phyloP scores from a whole-genome alignment of 2,329 filamentous ascomycete species.

The Trichoderma gracile region DNA sequence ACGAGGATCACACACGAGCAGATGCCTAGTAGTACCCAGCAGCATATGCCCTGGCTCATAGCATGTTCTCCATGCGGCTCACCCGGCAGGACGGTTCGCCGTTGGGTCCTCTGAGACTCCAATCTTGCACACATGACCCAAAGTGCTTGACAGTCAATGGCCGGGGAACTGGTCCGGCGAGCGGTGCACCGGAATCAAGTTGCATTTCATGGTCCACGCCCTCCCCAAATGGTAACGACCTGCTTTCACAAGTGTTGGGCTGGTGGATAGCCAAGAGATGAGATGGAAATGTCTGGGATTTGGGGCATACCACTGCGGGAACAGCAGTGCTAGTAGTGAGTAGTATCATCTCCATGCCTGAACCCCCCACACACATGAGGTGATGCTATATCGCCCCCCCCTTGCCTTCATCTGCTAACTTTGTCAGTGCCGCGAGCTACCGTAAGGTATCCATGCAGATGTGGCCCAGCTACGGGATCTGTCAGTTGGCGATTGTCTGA shows the following conservation, averaged over 20 bases:
- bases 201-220: slow-evolving; percentile 16
- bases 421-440: slow-evolving; percentile 24
- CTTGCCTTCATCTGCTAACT: slow-evolving; percentile 20
- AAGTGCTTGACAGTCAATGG: slow-evolving; percentile 23
- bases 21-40: slow-evolving; percentile 11
- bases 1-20: slow-evolving; percentile 20
- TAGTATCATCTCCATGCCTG: slow-evolving; percentile 22
- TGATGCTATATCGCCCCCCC: slow-evolving; percentile 18
- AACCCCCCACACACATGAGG: slow-evolving; percentile 21
- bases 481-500: slow-evolving; percentile 23
- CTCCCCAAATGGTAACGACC: slow-evolving; percentile 1
- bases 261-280: slow-evolving; percentile 18
- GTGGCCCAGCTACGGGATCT: slow-evolving; percentile 22
- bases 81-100: slow-evolving; percentile 36
- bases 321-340: background rate
- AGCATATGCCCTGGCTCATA: slow-evolving; percentile 14
- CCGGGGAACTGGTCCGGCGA: slow-evolving; percentile 29
- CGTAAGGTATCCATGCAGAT: slow-evolving; percentile 27
- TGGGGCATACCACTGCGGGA: slow-evolving; percentile 16
- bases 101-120: slow-evolving; percentile 28
- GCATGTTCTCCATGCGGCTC: slow-evolving; percentile 24
- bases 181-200: slow-evolving; percentile 20
- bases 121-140: slow-evolving; percentile 33
- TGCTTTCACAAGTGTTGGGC: background rate
- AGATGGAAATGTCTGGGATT: slow-evolving; percentile 8